Percentiles rank a stretch among this genome's conserved stretches.
These are phyloP conservation scores for Pseudopyricularia cyperi DNA, from an alignment of 2,329 filamentous ascomycete species.

Conservation along the genomic window DNA sequence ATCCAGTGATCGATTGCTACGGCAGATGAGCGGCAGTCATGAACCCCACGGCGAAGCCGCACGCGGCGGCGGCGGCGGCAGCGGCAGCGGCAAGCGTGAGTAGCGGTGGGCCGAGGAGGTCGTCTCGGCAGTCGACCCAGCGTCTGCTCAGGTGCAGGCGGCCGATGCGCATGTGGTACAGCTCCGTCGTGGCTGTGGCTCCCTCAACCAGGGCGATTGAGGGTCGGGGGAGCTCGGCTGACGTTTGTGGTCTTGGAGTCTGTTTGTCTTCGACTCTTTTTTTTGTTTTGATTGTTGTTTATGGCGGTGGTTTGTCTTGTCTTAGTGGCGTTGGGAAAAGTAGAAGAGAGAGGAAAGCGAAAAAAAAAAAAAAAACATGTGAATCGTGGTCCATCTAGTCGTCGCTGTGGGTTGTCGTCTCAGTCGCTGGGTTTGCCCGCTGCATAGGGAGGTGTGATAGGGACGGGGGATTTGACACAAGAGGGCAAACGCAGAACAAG, in stretches of 20 bases:
- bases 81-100: slow-evolving; percentile 8
- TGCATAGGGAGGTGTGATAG: not conserved
- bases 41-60: slow-evolving; percentile 13
- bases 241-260: slow-evolving; percentile 8
- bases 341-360: no score
- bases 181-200: slow-evolving; percentile 11
- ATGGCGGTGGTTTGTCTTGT: not conserved
- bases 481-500: no score
- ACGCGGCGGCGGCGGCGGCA: slow-evolving; percentile 8
- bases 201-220: slow-evolving; percentile 4
- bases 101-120: slow-evolving; percentile 11
- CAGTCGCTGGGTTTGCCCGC: not conserved
- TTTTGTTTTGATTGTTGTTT: not conserved
- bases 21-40: not conserved
- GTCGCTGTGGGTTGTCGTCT: no score
- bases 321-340: not conserved
- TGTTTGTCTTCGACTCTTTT: slow-evolving; percentile 15
- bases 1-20: no score
- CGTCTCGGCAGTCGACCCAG: slow-evolving; percentile 17
- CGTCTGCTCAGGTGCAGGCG: slow-evolving; percentile 14
- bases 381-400: not conserved
- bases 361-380: no score
- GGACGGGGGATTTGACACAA: no score
- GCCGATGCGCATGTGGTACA: slow-evolving; percentile 21
- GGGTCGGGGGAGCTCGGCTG: slow-evolving; percentile 12